Evolutionary conservation across 495 filamentous ascomycete species (phyloP).

Genomic region (Astrocystis sublimbata): DNA sequence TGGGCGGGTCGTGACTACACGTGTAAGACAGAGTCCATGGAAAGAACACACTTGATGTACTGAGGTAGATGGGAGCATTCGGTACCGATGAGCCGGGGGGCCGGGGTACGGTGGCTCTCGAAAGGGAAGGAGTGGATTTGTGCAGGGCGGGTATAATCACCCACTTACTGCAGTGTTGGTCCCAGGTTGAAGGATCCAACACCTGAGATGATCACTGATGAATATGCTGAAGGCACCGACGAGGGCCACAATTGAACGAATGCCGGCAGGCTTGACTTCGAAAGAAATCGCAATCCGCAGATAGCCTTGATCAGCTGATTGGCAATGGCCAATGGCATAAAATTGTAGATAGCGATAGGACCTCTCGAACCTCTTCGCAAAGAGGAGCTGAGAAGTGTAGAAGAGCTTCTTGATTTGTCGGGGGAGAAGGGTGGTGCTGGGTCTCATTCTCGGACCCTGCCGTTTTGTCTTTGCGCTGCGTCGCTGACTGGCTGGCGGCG

Average conservation of each 20-base stretch:
- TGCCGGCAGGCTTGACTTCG: conserved; percentile 31
- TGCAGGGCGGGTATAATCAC: conserved; percentile 14
- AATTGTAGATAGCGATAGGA: conserved; percentile 50
- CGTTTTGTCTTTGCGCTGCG: conserved; percentile 31
- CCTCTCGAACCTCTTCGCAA: conserved; percentile 40
- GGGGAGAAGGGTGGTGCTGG: conserved; percentile 18
- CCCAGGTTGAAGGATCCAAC: conserved; percentile 16
- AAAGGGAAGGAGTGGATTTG: conserved; percentile 20
- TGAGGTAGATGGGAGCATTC: conserved; percentile 2
- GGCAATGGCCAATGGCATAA: conserved; percentile 42
- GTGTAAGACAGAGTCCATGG: conserved; percentile 25
- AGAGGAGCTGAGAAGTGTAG: conserved; percentile 30
- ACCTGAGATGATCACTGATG: conserved; percentile 20
- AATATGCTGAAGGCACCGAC: conserved; percentile 23
- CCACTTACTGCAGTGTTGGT: conserved; percentile 24
- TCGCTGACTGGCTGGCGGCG: conserved; percentile 35
- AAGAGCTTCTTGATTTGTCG: conserved; percentile 50
- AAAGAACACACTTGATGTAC: conserved; percentile 21
- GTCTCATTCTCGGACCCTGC: conserved; percentile 23
- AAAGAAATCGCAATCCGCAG: conserved; percentile 51
- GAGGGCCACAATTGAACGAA: conserved; percentile 43
- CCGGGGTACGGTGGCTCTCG: conserved; percentile 29
- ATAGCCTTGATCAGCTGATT: conserved; percentile 51
- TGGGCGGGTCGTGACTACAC: conserved; percentile 30
- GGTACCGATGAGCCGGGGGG: conserved; percentile 29